These are phyloP conservation scores for Trametes sanguinea DNA, from an alignment of 768 basidiomycete species.

Conservation along the genomic window DNA sequence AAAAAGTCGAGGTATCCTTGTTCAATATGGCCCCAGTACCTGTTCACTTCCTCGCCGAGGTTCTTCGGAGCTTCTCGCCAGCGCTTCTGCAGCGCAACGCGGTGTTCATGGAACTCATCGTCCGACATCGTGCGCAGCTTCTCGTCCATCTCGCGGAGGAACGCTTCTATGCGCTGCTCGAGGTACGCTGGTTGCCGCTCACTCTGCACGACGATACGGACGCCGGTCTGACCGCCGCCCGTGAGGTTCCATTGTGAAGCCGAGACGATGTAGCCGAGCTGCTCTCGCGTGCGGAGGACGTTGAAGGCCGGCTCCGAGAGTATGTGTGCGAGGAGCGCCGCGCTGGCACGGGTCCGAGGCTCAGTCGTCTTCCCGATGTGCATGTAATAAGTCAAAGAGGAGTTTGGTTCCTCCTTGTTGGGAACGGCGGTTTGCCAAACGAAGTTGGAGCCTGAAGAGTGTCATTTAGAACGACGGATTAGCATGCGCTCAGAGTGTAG, in stretches of 20 bases:
- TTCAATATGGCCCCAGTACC: conserved; percentile 71
- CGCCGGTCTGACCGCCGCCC: conserved; percentile 63
- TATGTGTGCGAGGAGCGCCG: conserved; percentile 78
- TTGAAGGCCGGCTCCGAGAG: conserved; percentile 92
- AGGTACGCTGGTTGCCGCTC: conserved; percentile 79
- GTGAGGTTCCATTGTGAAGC: conserved; percentile 49
- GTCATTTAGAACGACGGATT: not conserved
- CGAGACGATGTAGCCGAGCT: conserved; percentile 90
- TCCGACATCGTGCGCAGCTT: conserved; percentile 68
- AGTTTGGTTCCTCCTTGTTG: conserved; percentile 87
- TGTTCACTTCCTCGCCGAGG: conserved; percentile 72
- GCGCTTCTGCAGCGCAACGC: conserved; percentile 71
- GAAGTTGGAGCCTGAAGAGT: conserved; percentile 61
- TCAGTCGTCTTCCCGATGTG: conserved; percentile 74
- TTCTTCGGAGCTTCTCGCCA: conserved; percentile 91
- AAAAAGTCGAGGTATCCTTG: conserved; percentile 86
- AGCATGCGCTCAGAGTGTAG: not conserved
- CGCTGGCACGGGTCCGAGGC: conserved; percentile 61
- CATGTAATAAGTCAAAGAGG: conserved; percentile 81
- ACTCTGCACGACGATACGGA: conserved; percentile 87
- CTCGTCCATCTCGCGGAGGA: conserved; percentile 73
- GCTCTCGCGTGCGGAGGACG: conserved; percentile 88
- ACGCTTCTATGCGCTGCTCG: conserved; percentile 86
- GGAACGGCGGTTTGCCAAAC: conserved; percentile 66
- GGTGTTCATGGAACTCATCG: conserved; percentile 79